A percentile compares a stretch with the other conserved stretches of the same genome.
These are phyloP conservation scores for Nigrospora osmanthi DNA, from an alignment of 2,329 filamentous ascomycete species.

Conservation along the genomic window DNA sequence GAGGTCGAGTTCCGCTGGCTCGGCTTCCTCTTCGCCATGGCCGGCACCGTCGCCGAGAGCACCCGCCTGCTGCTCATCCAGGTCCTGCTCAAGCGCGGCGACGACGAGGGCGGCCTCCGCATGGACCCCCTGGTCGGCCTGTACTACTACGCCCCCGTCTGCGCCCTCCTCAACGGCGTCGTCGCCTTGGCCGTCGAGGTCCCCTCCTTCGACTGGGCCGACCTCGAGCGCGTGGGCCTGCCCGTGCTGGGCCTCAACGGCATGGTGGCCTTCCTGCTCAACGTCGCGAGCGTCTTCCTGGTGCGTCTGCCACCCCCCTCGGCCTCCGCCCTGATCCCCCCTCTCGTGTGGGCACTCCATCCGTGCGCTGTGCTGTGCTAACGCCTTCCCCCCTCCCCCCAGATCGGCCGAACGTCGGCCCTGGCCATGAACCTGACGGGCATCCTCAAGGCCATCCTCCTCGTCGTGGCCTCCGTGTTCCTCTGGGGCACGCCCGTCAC, in stretches of 20 bases:
- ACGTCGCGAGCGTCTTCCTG: constrained; percentile 75
- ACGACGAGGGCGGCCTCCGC: constrained; percentile 60
- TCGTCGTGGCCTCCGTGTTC: constrained; percentile 57
- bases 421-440: constrained; percentile 64
- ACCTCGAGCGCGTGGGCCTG: constrained; percentile 57
- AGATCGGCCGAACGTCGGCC: constrained; percentile 62
- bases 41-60: constrained; percentile 72
- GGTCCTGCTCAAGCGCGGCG: constrained; percentile 53
- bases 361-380: background rate
- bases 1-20: constrained; percentile 61
- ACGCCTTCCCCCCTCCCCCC: too few species aligned
- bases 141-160: constrained; percentile 83
- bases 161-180: constrained; percentile 69
- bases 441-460: constrained; percentile 64
- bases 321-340: background rate
- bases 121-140: constrained; percentile 83
- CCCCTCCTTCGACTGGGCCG: constrained; percentile 53
- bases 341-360: background rate
- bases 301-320: constrained; percentile 37
- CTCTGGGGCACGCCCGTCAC: constrained; percentile 58
- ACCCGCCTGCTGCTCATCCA: constrained; percentile 78
- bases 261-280: constrained; percentile 69
- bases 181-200: constrained; percentile 63
- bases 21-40: constrained; percentile 62
- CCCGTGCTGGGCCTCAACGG: constrained; percentile 63